A percentile compares a stretch with the other conserved stretches of the same genome.
phyloP scores from a whole-genome alignment of 164 flowering plant genomes.

The Vitis amurensis region DNA sequence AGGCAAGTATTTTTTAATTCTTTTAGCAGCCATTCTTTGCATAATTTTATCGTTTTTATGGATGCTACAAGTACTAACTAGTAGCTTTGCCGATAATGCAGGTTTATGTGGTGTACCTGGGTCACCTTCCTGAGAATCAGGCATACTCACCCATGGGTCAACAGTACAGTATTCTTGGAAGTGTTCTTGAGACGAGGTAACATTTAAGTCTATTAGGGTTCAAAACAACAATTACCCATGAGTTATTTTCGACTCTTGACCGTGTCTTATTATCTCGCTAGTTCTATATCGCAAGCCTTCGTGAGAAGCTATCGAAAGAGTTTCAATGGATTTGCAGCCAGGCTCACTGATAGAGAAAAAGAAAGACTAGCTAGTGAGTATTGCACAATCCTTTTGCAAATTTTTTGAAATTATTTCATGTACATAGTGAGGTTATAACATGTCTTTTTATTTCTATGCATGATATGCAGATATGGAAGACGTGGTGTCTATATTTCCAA shows the following conservation, averaged over 20 bases:
- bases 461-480: slow-evolving; percentile 21
- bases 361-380: slow-evolving; percentile 25
- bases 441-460: background rate
- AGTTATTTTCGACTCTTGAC: too few species aligned
- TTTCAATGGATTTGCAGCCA: slow-evolving; percentile 24
- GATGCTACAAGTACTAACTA: too few species aligned
- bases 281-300: slow-evolving; percentile 4
- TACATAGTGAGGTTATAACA: background rate
- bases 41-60: too few species aligned
- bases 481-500: slow-evolving; percentile 39
- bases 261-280: background rate
- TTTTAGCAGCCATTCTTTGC: too few species aligned
- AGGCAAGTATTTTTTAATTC: too few species aligned
- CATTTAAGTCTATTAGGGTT: background rate
- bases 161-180: slow-evolving; percentile 21
- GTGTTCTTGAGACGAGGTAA: slow-evolving; percentile 18
- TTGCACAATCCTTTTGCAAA: background rate
- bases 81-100: slow-evolving; percentile 1
- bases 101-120: slow-evolving; percentile 39
- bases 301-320: slow-evolving; percentile 32
- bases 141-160: slow-evolving; percentile 12
- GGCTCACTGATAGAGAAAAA: slow-evolving; percentile 17
- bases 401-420: background rate
- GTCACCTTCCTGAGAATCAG: slow-evolving; percentile 16
- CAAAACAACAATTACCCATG: too few species aligned